A percentile compares a stretch with the other conserved stretches of the same genome.
Conservation (phyloP, 2,329 filamentous ascomycete species). For the Ophiostoma sp. region DNA sequence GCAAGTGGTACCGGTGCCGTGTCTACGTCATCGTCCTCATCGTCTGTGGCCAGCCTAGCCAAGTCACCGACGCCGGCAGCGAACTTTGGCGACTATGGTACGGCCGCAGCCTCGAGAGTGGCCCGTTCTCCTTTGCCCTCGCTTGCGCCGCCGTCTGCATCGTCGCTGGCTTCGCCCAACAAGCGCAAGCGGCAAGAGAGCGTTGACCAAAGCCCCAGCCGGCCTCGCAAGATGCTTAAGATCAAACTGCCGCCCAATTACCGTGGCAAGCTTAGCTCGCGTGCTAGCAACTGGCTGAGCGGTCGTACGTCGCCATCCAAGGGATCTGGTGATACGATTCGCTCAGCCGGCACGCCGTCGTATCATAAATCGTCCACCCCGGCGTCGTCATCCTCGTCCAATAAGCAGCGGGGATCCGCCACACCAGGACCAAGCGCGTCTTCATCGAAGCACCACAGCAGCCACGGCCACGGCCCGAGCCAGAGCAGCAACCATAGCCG, state of each 20-base stretch:
- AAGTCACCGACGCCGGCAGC: slow-evolving; percentile 20
- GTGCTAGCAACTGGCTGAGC: slow-evolving; percentile 24
- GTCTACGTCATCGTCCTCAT: background rate
- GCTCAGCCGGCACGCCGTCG: slow-evolving; percentile 17
- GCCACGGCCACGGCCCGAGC: background rate
- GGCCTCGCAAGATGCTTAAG: slow-evolving; percentile 31
- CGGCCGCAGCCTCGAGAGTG: background rate
- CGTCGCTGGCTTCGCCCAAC: slow-evolving; percentile 9
- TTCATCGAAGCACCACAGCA: background rate
- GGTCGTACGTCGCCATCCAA: slow-evolving; percentile 16
- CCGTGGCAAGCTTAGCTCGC: slow-evolving; percentile 22
- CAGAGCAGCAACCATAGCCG: background rate
- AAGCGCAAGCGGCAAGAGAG: slow-evolving; percentile 21
- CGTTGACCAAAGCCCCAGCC: background rate
- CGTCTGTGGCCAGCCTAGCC: background rate
- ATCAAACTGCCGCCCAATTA: slow-evolving; percentile 23
- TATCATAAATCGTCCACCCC: slow-evolving; percentile 10
- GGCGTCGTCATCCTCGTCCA: slow-evolving; percentile 2
- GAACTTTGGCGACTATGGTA: slow-evolving; percentile 23
- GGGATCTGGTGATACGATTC: slow-evolving; percentile 11
- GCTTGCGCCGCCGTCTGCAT: background rate
- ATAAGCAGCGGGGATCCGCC: slow-evolving; percentile 12
- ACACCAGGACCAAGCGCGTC: slow-evolving; percentile 9
- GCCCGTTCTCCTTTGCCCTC: slow-evolving; percentile 12
- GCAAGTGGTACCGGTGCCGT: background rate